Evolutionary conservation across 2,329 filamentous ascomycete species (phyloP), one percentile per base, ranked within the genome.

Genomic region (Sclerotinia minor): DNA sequence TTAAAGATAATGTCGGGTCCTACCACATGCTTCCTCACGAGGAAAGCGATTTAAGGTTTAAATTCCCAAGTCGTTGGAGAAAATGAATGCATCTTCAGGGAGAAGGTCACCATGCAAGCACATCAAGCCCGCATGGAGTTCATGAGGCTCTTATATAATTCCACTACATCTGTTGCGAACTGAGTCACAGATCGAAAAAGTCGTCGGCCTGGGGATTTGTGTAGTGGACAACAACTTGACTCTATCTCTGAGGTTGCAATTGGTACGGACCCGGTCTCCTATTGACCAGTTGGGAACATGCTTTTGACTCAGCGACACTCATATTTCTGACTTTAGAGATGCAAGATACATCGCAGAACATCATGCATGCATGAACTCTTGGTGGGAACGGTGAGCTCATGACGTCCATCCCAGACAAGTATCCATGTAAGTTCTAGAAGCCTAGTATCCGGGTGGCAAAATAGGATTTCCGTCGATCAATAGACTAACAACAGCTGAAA

Each of bases 351-450:
- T 50, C 49, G 58, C 45, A 61, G 45, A 61, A 61, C 17, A 50
- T 24, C 45, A 13, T 50, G 21, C 59, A 61, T 50, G 59, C 59
- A 61, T 61, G 59, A 50, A 61, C 45, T 50, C 32, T n/a, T 49
- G 29, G 29, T 50, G 59, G 59, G 29, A 38, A 49, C 21, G n/a
- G 38, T 61, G 44, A 35, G 45, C 50, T 50, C 15, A 24, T 50
- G 35, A 19, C 38, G 38, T 38, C 29, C 41, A 60, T 17, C 49
- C 3, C 5, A 61, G 29, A 61, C 19, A 7, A 17, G 50, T 38
- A 47, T 24, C 45, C 45, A 61, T 61, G 21, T n/a, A 55, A 38
- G 15, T 35, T 61, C 45, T 50, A 26, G 29, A 61, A 61, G n/a
- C n/a, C 35, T 19, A 58, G 54, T 8, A 61, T 2, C 32, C 50